Evolutionary conservation across 1,284 basidiomycete genomes (phyloP), one percentile per base, ranked within the genome.

Genomic region (Irpex sp.): DNA sequence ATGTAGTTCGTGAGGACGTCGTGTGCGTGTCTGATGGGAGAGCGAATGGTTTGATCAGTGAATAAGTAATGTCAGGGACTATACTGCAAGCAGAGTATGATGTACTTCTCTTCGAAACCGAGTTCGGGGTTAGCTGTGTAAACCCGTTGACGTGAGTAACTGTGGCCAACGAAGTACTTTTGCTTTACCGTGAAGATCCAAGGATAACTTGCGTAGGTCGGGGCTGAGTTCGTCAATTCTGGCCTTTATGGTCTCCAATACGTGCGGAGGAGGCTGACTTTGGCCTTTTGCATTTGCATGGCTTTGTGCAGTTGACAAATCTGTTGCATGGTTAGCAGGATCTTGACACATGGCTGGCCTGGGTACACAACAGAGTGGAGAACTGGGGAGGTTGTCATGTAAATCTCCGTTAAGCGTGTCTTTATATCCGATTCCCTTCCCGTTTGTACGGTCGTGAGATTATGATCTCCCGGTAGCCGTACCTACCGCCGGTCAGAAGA

Each of bases 1-100:
- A 89, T 81, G 68, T 88, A 89, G 0, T 72, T 68, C 0, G 87
- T 86, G 33, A 85, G 76, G 6, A 75, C 74, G 64, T 87, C 81
- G 65, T 88, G 84, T 1, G 85, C 80, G 67, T 81, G 73, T 26
- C 82, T 85, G 62, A 6, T 33, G 31, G 31, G 31, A 33, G 31
- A 13, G 33, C 31, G n/a, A 8, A 26, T 6, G 17, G 13, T 46
- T 46, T 46, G 31, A 1, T 33, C 1, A 6, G 39, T n/a, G 39
- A n/a, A 15, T 13, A 13, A 39, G 5, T 39, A 9, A 46, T 46
- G 5, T 46, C 1, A 33, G 1, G 31, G 1, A 1, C 4, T 33
- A 33, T 33, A 1, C 31, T 33, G 5, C 5, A 33, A 33, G 31
- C 31, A 33, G 31, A 33, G 5, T 1, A 33, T 26, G 26, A 26